Evolutionary conservation across 163 green algal species (phyloP).

Genomic region (Chloromonas sp.): DNA sequence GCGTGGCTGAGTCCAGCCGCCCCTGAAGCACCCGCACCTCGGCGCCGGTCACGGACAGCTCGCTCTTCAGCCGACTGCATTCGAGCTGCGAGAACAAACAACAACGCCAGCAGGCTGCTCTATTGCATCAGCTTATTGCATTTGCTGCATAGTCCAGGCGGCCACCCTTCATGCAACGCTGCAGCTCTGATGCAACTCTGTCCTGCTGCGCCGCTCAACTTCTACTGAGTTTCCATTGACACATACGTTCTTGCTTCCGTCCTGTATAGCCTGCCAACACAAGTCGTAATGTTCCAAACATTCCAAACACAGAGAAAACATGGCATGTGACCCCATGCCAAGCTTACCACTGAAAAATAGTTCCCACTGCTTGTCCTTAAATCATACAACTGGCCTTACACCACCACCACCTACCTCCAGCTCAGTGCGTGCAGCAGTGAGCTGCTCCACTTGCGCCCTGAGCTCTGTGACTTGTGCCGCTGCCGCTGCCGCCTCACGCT

Average conservation of each 20-base stretch:
- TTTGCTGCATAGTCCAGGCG: neutral
- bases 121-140: neutral
- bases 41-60: neutral
- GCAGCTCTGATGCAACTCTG: no score
- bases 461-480: conserved; percentile 3
- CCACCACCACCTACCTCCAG: conserved; percentile 4
- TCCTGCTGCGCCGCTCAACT: no score
- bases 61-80: neutral
- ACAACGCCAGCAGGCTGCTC: neutral
- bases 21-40: conserved; percentile 9
- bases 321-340: no score
- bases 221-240: no score
- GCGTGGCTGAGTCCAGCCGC: neutral
- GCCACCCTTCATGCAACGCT: no score
- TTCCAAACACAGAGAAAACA: no score
- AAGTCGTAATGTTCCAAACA: no score
- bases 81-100: conserved; percentile 6
- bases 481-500: conserved; percentile 10
- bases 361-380: no score
- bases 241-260: no score
- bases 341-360: no score
- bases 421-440: neutral
- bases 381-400: no score
- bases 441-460: conserved; percentile 14
- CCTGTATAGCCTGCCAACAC: no score